Conservation (phyloP, 139 green algal genomes). For the Volvox africanus region DNA sequence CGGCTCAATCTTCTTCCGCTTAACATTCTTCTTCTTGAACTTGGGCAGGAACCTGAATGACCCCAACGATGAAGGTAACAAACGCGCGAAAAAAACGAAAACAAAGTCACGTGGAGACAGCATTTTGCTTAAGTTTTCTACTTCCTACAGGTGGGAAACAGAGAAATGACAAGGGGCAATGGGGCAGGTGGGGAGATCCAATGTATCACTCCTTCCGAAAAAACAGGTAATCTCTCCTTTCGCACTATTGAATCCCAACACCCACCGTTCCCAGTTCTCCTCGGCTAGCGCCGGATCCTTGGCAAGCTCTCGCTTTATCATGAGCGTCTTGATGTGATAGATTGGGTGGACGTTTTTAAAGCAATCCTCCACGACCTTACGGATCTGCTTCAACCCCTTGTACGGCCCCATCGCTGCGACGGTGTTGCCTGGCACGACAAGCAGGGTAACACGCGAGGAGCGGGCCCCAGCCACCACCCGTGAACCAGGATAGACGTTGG, state of each 20-base stretch:
- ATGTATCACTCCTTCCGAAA: too few species aligned
- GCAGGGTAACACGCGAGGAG: too few species aligned
- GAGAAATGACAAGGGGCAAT: too few species aligned
- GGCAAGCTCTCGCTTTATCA: constrained; percentile 98
- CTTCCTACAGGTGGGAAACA: too few species aligned
- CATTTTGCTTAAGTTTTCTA: too few species aligned
- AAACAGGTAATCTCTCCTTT: too few species aligned
- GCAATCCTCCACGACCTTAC: constrained; percentile 98
- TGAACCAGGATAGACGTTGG: too few species aligned
- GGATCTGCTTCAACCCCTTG: constrained; percentile 92
- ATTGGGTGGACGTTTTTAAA: constrained; percentile 99
- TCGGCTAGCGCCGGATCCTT: constrained; percentile 91
- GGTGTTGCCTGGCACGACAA: constrained; percentile 85
- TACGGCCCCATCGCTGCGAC: constrained; percentile 96
- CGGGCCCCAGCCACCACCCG: background rate
- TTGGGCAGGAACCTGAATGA: constrained; percentile 94
- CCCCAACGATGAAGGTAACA: too few species aligned
- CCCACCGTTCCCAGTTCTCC: constrained; percentile 94
- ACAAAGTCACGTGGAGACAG: too few species aligned
- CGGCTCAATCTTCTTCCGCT: constrained; percentile 83
- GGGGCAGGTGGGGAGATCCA: too few species aligned
- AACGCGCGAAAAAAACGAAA: too few species aligned
- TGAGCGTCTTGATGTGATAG: constrained; percentile 98
- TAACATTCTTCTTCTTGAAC: constrained; percentile 99
- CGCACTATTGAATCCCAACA: too few species aligned